Evolutionary conservation across 2,329 filamentous ascomycete genomes (phyloP).

Genomic region (Fusarium brachygibbosum): DNA sequence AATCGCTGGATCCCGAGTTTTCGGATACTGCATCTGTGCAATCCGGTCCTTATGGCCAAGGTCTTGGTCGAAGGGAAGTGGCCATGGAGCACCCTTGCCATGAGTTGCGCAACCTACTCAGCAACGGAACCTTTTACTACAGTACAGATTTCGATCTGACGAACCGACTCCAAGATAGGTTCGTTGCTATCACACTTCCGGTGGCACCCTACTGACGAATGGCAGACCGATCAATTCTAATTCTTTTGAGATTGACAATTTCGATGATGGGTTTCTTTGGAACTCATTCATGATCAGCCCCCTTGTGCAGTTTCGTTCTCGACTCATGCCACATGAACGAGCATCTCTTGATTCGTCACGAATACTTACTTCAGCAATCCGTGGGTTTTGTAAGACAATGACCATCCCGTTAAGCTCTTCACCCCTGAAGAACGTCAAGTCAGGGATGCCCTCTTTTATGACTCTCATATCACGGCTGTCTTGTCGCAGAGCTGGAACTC

Average conservation of each 20-base stretch:
- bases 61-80: constrained; percentile 75
- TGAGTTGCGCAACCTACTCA: constrained; percentile 90
- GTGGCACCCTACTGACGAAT: constrained; percentile 20
- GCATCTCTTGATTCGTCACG: constrained; percentile 85
- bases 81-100: constrained; percentile 88
- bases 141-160: constrained; percentile 98
- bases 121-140: constrained; percentile 97
- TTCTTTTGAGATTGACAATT: constrained; percentile 90
- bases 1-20: constrained; percentile 64
- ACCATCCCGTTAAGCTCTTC: constrained; percentile 83
- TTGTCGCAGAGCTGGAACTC: constrained; percentile 89
- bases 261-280: constrained; percentile 95
- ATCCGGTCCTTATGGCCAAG: constrained; percentile 54
- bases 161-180: constrained; percentile 91
- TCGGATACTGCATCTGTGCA: constrained; percentile 63
- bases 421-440: constrained; percentile 73
- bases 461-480: constrained; percentile 94
- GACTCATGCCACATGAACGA: constrained; percentile 80
- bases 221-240: constrained; percentile 78
- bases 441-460: constrained; percentile 83
- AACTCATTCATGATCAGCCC: constrained; percentile 99
- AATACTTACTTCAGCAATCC: constrained; percentile 92
- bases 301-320: constrained; percentile 87
- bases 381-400: constrained; percentile 90
- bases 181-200: constrained; percentile 23